These are phyloP conservation scores for Mycena floridula DNA, from an alignment of 768 basidiomycete species.

Conservation along the genomic window DNA sequence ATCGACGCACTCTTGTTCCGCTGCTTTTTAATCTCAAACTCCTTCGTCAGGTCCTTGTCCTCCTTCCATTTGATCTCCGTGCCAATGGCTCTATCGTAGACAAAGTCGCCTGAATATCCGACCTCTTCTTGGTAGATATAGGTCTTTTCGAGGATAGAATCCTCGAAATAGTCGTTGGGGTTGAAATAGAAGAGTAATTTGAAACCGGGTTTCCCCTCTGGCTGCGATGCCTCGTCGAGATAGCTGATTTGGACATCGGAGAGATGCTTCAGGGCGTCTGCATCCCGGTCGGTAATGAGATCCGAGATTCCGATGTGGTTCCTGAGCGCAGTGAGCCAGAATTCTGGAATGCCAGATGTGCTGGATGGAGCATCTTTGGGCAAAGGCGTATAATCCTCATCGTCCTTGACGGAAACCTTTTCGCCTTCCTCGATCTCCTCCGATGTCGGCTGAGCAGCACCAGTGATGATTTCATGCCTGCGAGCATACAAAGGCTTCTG, in stretches of 20 bases:
- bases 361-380: constrained; percentile 42
- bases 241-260: constrained; percentile 78
- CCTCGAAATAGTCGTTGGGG: constrained; percentile 84
- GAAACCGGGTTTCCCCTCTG: constrained; percentile 81
- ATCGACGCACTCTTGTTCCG: constrained; percentile 85
- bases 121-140: constrained; percentile 91
- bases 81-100: constrained; percentile 94
- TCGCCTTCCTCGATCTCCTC: constrained; percentile 85
- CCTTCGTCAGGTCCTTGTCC: constrained; percentile 95
- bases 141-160: constrained; percentile 81
- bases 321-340: constrained; percentile 95
- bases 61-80: constrained; percentile 96
- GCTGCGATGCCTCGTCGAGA: constrained; percentile 42
- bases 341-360: constrained; percentile 72
- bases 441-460: constrained; percentile 60
- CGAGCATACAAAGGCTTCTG: constrained; percentile 84
- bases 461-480: constrained; percentile 77
- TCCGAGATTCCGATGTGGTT: constrained; percentile 86
- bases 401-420: constrained; percentile 65
- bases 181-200: constrained; percentile 80
- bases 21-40: constrained; percentile 98
- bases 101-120: constrained; percentile 94
- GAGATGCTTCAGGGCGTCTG: constrained; percentile 75
- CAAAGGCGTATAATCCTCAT: constrained; percentile 61
- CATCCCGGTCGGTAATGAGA: constrained; percentile 91